Conservation (phyloP, 805 yeast genomes). For the Maudiozyma bulderi region DNA sequence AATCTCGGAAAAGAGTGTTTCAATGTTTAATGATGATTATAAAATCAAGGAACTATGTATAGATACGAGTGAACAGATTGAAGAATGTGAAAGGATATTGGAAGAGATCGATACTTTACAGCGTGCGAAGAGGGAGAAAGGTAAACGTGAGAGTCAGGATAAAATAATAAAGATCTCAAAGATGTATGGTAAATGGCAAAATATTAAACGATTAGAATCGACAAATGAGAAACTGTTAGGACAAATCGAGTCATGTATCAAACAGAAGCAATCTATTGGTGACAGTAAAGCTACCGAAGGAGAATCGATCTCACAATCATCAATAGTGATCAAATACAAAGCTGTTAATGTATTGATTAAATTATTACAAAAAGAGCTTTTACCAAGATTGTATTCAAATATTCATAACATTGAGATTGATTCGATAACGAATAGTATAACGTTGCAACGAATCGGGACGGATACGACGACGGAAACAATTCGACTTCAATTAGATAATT, state of each 20-base stretch:
- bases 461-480: too few species aligned
- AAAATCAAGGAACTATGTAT: conserved; percentile 16
- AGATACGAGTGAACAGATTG: conserved; percentile 16
- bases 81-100: conserved; percentile 18
- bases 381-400: too few species aligned
- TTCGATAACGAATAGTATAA: too few species aligned
- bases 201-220: conserved; percentile 1
- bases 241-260: conserved; percentile 2
- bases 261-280: conserved; percentile 2
- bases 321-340: too few species aligned
- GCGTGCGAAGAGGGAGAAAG: conserved; percentile 4
- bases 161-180: conserved; percentile 1
- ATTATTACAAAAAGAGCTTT: too few species aligned
- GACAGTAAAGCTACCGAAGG: background rate
- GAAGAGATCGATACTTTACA: conserved; percentile 14
- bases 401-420: too few species aligned
- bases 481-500: too few species aligned
- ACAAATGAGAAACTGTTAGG: conserved; percentile 2
- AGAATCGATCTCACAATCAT: background rate
- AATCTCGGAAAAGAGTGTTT: conserved; percentile 10
- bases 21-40: conserved; percentile 12
- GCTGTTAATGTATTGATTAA: too few species aligned
- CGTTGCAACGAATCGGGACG: too few species aligned
- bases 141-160: conserved; percentile 4
- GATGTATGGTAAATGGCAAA: conserved; percentile 8